Conservation (phyloP, 2,329 filamentous ascomycete species). For the Colletotrichum siamense region DNA sequence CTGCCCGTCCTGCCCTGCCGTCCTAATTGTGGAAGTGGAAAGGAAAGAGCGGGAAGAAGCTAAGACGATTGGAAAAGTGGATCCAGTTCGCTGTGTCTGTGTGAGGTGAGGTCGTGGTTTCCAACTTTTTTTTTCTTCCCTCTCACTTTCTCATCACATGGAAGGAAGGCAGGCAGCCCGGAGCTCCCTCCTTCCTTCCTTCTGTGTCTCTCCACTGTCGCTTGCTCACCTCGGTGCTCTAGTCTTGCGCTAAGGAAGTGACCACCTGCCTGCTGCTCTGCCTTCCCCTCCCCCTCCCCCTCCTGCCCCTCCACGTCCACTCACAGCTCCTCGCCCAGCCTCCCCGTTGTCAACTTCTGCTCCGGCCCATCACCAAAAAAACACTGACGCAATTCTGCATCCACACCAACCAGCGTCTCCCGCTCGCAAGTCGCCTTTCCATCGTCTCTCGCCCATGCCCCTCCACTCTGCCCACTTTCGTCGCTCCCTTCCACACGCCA, state of each 20-base stretch:
- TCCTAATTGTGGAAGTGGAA: not conserved
- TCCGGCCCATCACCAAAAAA: conserved; percentile 7
- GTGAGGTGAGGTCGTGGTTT: not conserved
- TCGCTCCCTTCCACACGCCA: not conserved
- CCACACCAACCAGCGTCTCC: not conserved
- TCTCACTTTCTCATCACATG: not conserved
- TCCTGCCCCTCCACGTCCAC: not conserved
- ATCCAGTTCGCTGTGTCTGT: not conserved
- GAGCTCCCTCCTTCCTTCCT: not conserved
- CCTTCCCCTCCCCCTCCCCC: not conserved
- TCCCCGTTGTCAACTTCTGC: not conserved
- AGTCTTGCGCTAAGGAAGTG: not conserved
- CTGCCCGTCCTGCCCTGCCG: not conserved
- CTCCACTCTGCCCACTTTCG: not conserved
- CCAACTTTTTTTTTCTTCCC: not conserved
- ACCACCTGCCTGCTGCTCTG: not conserved
- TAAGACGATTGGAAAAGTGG: not conserved
- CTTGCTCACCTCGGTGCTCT: not conserved
- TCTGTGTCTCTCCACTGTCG: not conserved
- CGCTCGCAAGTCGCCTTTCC: not conserved
- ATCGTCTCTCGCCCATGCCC: not conserved
- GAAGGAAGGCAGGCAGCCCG: not conserved
- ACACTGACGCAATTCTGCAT: conserved; percentile 20
- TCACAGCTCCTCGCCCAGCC: not conserved
- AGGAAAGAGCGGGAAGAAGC: conserved; percentile 11